phyloP scores from a whole-genome alignment of 345 rosid genomes.

The Cardamine resedifolia region DNA sequence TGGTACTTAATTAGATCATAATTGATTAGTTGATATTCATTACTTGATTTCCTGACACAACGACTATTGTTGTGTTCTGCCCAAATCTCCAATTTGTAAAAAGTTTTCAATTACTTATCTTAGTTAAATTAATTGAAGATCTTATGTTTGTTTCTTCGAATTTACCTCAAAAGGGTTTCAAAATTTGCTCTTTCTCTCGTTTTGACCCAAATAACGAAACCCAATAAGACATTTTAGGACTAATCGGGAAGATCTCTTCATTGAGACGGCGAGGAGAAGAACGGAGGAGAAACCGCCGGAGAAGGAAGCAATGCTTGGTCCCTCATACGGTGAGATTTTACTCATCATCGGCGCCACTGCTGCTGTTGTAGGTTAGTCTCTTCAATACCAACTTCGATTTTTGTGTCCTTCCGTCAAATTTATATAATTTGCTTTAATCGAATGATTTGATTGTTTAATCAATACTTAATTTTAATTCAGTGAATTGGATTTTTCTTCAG shows the following conservation, averaged over 20 bases:
- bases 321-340: slow-evolving; percentile 71
- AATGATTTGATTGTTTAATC: neutral
- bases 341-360: slow-evolving; percentile 62
- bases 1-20: too few species aligned
- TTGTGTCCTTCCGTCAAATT: neutral
- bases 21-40: too few species aligned
- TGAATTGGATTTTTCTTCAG: slow-evolving; percentile 29
- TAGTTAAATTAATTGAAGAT: too few species aligned
- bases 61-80: too few species aligned
- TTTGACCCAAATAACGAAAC: neutral
- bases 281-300: slow-evolving; percentile 19
- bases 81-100: too few species aligned
- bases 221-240: neutral
- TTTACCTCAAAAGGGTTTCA: too few species aligned
- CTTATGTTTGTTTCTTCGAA: too few species aligned
- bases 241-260: neutral
- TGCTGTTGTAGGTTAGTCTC: slow-evolving; percentile 57
- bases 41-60: too few species aligned
- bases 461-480: neutral
- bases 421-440: neutral
- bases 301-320: slow-evolving; percentile 51
- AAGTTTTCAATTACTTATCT: too few species aligned
- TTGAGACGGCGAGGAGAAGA: slow-evolving; percentile 23
- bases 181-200: too few species aligned
- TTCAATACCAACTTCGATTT: slow-evolving; percentile 2